Evolutionary conservation across 768 basidiomycete genomes (phyloP).

Genomic region (Lactarius tabidus): DNA sequence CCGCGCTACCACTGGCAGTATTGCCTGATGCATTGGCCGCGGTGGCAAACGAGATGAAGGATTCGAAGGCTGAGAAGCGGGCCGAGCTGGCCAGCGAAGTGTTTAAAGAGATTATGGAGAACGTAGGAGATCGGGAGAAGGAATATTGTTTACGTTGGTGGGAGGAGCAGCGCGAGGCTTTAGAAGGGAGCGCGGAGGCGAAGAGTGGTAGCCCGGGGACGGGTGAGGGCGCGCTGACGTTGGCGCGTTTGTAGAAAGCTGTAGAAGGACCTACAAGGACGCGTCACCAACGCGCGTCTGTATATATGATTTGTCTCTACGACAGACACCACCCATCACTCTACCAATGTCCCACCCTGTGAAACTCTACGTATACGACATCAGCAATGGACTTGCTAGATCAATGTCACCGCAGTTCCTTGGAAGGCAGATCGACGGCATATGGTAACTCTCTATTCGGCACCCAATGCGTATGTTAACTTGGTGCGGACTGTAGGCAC

Average conservation of each 20-base stretch:
- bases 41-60: constrained; percentile 36
- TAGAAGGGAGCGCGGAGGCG: background rate
- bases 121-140: constrained; percentile 66
- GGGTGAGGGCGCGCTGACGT: background rate
- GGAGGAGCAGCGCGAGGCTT: constrained; percentile 39
- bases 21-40: constrained; percentile 54
- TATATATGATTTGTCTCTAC: background rate
- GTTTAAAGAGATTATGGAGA: constrained; percentile 59
- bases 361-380: constrained; percentile 86
- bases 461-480: background rate
- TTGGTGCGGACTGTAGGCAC: constrained; percentile 55
- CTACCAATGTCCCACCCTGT: constrained; percentile 39
- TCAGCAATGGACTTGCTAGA: constrained; percentile 81
- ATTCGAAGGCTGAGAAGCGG: constrained; percentile 29
- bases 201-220: background rate
- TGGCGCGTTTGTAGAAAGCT: constrained; percentile 9
- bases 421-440: constrained; percentile 87
- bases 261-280: constrained; percentile 8
- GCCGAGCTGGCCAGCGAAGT: constrained; percentile 53
- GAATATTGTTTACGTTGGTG: constrained; percentile 69
- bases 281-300: constrained; percentile 11
- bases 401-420: constrained; percentile 76
- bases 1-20: constrained; percentile 55
- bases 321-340: background rate
- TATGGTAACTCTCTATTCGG: constrained; percentile 57